phyloP scores from a whole-genome alignment of 108 stramenopile species.

The Halocafeteria seosinensis region DNA sequence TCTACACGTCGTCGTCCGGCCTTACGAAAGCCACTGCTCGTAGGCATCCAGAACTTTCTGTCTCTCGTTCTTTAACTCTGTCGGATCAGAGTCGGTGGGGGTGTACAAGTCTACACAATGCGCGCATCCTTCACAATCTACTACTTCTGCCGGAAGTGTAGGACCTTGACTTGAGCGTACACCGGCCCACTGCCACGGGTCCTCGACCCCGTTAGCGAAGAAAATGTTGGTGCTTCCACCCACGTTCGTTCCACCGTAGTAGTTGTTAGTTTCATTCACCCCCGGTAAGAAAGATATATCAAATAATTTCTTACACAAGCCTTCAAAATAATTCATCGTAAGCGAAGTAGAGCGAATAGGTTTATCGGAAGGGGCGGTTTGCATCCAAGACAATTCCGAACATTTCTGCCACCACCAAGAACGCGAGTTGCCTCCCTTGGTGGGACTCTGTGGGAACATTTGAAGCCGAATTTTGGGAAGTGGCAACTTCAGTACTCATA shows the following conservation, averaged over 20 bases:
- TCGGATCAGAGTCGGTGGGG: background rate
- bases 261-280: background rate
- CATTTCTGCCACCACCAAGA: constrained; percentile 5
- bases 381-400: background rate
- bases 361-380: background rate
- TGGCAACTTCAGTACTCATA: no score
- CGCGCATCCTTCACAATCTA: background rate
- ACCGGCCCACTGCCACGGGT: constrained; percentile 1
- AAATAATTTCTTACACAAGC: background rate
- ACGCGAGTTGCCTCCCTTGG: background rate
- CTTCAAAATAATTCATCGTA: background rate
- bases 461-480: no score
- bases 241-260: background rate
- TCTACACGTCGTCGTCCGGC: no score
- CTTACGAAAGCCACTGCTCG: background rate
- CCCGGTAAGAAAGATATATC: background rate
- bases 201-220: background rate
- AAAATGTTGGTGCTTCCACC: background rate
- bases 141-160: background rate
- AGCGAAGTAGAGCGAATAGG: background rate
- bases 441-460: no score
- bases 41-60: background rate
- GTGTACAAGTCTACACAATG: constrained; percentile 2
- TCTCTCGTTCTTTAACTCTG: background rate
- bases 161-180: background rate